Conservation (phyloP, 2,329 filamentous ascomycete species). For the Venturia oleaginea region DNA sequence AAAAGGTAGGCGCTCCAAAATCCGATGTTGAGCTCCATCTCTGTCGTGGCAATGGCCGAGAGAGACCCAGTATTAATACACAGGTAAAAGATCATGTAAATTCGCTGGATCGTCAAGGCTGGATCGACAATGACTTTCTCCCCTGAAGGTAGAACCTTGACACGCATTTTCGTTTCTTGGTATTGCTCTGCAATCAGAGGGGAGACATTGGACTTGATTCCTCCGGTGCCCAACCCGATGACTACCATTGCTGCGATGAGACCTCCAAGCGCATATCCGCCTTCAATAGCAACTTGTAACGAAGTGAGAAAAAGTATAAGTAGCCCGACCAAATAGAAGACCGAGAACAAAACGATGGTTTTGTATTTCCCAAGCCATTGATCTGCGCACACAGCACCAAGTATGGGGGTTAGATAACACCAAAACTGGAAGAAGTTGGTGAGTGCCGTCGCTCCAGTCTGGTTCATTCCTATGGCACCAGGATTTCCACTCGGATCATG, state of each 20-base stretch:
- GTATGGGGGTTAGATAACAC: constrained; percentile 36
- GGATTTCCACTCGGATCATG: constrained; percentile 17
- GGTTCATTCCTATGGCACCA: constrained; percentile 23
- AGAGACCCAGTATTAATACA: constrained; percentile 66
- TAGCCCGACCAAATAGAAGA: constrained; percentile 57
- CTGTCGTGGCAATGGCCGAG: constrained; percentile 55
- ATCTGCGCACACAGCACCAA: constrained; percentile 50
- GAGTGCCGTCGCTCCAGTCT: constrained; percentile 35
- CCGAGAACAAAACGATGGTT: constrained; percentile 59
- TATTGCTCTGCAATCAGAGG: constrained; percentile 42
- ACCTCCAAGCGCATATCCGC: constrained; percentile 51
- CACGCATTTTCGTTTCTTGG: constrained; percentile 30
- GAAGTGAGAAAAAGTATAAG: constrained; percentile 57
- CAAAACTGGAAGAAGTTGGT: constrained; percentile 42
- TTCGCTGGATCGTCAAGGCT: constrained; percentile 30
- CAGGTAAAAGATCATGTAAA: constrained; percentile 52
- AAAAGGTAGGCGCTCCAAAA: constrained; percentile 59
- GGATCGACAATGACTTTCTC: constrained; percentile 32
- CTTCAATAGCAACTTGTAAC: constrained; percentile 52
- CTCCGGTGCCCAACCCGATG: constrained; percentile 66
- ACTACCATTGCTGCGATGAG: constrained; percentile 57
- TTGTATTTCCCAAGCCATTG: constrained; percentile 60
- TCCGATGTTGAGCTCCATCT: constrained; percentile 57
- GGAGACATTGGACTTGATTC: constrained; percentile 71
- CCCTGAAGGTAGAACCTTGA: constrained; percentile 28